Evolutionary conservation across 306 rosid species (phyloP), one percentile per base, ranked within the genome.

Genomic region (Casuarina cunninghamiana): DNA sequence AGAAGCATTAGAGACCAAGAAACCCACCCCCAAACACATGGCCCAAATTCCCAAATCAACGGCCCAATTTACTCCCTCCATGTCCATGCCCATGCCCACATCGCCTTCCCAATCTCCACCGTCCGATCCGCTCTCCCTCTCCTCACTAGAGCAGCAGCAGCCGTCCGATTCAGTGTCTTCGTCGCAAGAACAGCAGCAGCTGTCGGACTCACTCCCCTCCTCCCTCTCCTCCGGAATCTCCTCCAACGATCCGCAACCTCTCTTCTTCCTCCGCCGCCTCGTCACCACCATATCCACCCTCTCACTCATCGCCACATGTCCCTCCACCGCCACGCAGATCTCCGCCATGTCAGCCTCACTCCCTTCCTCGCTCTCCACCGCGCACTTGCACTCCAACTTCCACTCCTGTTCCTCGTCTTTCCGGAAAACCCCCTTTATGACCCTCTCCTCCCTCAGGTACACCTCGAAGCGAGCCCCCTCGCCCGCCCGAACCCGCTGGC

Each of bases 21-120:
- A 71, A 26, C 88, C 91, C 53, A 89, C 86, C 37, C 93, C 91
- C 54, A 87, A 81, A 73, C 88, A 89, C 77, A 84, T 57, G 71
- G 80, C 87, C 91, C 93, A 89, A 66, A 89, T 75, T 0, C 91
- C 91, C 81, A 87, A 65, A 61, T 87, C 91, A 6, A 87, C 83
- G 48, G 86, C 86, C 88, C 90, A 80, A 10, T 79, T 49, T 13
- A 82, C 84, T 15, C 84, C 86, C 26, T 80, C 88, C 58, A 75
- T 16, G 39, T 79, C 90, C 75, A 74, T 1, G 69, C 69, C 79
- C 39, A 50, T 62, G 39, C 19, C 65, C 1, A 51, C 60, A 53
- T 53, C 62, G 55, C 42, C 78, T 9, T 0, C 72, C 38, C 5
- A 49, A 72, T 72, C 62, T 5, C 60, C 84, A 32, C 83, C 84